Base-by-base conservation (phyloP, 768 basidiomycete genomes). In the Punctularia strigosozonata region DNA sequence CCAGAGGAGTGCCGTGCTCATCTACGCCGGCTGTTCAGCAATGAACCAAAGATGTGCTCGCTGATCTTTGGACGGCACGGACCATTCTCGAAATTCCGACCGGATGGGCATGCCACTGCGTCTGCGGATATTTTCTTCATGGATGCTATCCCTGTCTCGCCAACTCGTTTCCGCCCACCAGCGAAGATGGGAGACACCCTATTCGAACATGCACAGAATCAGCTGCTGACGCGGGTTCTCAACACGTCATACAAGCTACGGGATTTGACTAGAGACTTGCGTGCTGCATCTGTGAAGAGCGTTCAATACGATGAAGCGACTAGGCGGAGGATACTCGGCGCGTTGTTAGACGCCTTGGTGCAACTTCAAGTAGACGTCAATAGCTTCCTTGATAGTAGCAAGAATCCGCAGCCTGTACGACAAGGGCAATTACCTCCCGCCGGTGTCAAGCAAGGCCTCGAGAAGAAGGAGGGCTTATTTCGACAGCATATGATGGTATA, bases 391-490 rank as follows among this genome's bases (percentile, higher is more conserved):
- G 95, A 99, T 53, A 90, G 86, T 52, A 85, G 77, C 55, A 97
- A 98, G 64, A 97, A 98, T 52, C 90, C 94, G 5, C 66, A 77
- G 24, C 70, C 77, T n/a, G 64, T 86, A 42, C 71, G 84, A 37
- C 80, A 84, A 52, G 95, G 94, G 3, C 90, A 90, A 53, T 65
- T 87, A 15, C 91, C 92, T 21, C 91, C 92, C 24, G 69, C 80
- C 31, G 95, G 95, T 46, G 78, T 99, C 46, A 99, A 98, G 68
- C 94, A 99, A 59, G 75, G 83, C 10, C 62, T 99, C 50, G 95
- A 99, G 65, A 99, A 98, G 73, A 99, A 99, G 61, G 95, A 98
- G 47, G 95, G 95, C 32, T 57, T 99, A 36, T 99, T 99, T 71
- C 71, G 95, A 42, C 95, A 92, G 62, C 79, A 99, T 53, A 98